Evolutionary conservation across 2,329 filamentous ascomycete genomes (phyloP).

Genomic region (Neospermospora avenae): DNA sequence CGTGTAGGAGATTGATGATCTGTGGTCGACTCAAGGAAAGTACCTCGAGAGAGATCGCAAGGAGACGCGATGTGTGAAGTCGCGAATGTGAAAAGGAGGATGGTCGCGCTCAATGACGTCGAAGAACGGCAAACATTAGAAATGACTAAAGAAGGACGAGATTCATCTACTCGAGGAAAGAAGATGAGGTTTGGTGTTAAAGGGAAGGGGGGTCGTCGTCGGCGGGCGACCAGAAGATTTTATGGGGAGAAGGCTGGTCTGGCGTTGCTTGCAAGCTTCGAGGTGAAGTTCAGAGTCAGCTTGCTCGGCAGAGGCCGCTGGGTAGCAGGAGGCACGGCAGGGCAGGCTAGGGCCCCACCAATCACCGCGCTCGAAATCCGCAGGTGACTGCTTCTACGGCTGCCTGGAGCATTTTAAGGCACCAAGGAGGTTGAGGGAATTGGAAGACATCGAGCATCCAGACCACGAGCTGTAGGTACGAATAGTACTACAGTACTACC

Average conservation of each 20-base stretch:
- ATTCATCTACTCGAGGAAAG: conserved; percentile 17
- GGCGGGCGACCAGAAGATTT: conserved; percentile 12
- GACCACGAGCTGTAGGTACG: neutral
- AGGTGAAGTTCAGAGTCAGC: neutral
- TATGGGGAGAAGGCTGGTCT: conserved; percentile 7
- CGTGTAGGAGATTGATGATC: conserved; percentile 4
- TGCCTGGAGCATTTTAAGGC: conserved; percentile 17
- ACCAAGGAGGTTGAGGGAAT: neutral
- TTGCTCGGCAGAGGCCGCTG: neutral
- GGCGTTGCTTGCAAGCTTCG: neutral
- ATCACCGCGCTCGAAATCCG: conserved; percentile 9
- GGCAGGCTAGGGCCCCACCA: conserved; percentile 5
- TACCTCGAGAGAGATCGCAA: conserved; percentile 17
- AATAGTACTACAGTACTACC: too few relatives aligned
- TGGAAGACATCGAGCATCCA: neutral
- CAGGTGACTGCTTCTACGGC: conserved; percentile 15
- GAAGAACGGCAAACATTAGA: conserved; percentile 30
- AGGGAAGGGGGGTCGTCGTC: conserved; percentile 9
- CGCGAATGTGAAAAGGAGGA: conserved; percentile 25
- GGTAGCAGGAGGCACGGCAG: too few relatives aligned
- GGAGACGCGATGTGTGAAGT: conserved; percentile 21
- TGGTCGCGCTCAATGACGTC: conserved; percentile 29
- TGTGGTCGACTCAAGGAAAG: neutral
- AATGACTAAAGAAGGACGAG: conserved; percentile 25
- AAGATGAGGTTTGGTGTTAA: conserved; percentile 15